phyloP scores from a whole-genome alignment of 2,329 filamentous ascomycete genomes.

The Endoconidiophora polonica region DNA sequence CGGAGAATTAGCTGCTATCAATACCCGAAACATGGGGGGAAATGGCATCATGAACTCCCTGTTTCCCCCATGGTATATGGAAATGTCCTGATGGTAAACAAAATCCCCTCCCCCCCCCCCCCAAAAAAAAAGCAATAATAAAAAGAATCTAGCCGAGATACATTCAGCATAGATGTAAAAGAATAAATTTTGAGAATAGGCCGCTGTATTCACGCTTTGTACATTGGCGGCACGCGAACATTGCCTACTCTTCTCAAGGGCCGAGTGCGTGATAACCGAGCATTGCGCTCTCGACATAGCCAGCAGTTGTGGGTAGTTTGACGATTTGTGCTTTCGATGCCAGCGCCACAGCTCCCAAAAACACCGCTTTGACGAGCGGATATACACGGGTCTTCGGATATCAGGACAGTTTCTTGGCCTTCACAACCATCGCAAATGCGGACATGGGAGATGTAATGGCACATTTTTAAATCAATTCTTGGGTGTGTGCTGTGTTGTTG shows the following conservation, averaged over 20 bases:
- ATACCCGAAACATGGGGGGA: no score
- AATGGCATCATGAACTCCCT: no score
- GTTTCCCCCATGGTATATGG: no score
- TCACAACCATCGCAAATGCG: conserved; percentile 22
- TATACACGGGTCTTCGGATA: conserved; percentile 22
- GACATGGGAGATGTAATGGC: conserved; percentile 23
- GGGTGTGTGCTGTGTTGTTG: background rate
- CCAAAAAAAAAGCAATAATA: no score
- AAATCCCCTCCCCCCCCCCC: no score
- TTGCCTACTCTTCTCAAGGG: conserved; percentile 9
- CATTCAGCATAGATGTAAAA: no score
- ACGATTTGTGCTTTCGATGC: conserved; percentile 18
- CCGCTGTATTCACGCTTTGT: background rate
- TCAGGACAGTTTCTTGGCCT: conserved; percentile 22
- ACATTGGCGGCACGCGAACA: conserved; percentile 9
- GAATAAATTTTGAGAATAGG: no score
- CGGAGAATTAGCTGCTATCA: no score
- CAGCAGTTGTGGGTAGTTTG: conserved; percentile 21
- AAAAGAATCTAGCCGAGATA: no score
- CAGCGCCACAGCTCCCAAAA: conserved; percentile 24
- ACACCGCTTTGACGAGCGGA: conserved; percentile 18
- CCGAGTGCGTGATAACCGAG: conserved; percentile 5
- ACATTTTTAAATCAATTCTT: conserved; percentile 19
- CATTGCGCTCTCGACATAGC: conserved; percentile 17
- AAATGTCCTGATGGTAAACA: no score